Evolutionary conservation across 257 asterid species (phyloP).

Genomic region (Rubia yunnanensis): DNA sequence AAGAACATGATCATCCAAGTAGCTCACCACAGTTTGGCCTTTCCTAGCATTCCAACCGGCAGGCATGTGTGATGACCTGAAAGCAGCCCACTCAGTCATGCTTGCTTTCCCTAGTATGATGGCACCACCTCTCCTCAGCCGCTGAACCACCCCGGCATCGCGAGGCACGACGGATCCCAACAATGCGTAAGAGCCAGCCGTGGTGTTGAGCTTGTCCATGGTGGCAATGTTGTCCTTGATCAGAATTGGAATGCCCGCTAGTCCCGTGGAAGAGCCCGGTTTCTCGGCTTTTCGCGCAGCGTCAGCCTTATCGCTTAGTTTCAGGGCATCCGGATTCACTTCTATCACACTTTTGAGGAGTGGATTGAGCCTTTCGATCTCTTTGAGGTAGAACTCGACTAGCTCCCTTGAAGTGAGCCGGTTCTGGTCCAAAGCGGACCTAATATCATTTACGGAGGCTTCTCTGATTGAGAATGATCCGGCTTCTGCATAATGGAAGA

Average conservation of each 20-base stretch:
- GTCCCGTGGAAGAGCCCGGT: background rate
- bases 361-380: constrained; percentile 31
- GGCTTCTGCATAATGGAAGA: too few species aligned
- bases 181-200: constrained; percentile 44
- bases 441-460: constrained; percentile 38
- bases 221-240: constrained; percentile 39
- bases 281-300: constrained; percentile 11
- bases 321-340: constrained; percentile 46
- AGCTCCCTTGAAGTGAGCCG: constrained; percentile 33
- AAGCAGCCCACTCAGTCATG: constrained; percentile 35
- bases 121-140: constrained; percentile 34
- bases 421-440: constrained; percentile 29
- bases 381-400: constrained; percentile 29
- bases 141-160: constrained; percentile 38
- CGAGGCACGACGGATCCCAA: constrained; percentile 32
- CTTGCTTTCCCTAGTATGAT: constrained; percentile 46
- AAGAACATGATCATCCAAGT: too few species aligned
- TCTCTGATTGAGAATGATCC: constrained; percentile 34
- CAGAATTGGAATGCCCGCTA: constrained; percentile 43
- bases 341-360: constrained; percentile 41
- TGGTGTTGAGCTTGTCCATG: constrained; percentile 42
- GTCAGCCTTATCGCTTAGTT: constrained; percentile 33
- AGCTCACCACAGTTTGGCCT: constrained; percentile 50
- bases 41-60: constrained; percentile 48
- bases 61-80: constrained; percentile 21